phyloP scores from a whole-genome alignment of 257 asterid species.

The Nicotiana tabacum region DNA sequence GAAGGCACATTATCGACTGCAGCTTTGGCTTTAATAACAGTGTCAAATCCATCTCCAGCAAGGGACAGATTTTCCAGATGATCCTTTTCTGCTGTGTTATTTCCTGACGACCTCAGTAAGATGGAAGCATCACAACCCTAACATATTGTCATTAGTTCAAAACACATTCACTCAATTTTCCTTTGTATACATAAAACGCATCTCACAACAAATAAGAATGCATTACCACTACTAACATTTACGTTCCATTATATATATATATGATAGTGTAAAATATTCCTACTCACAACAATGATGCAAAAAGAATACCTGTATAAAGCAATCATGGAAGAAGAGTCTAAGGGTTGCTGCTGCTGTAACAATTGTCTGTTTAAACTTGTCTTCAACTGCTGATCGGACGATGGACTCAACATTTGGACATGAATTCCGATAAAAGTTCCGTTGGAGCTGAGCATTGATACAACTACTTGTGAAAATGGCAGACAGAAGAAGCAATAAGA shows the following conservation, averaged over 20 bases:
- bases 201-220: no score
- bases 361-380: slow-evolving; percentile 58
- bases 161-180: no score
- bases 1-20: slow-evolving; percentile 62
- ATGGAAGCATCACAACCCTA: slow-evolving; percentile 92
- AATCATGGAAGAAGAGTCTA: slow-evolving; percentile 83
- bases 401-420: slow-evolving; percentile 71
- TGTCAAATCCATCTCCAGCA: slow-evolving; percentile 89
- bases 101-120: slow-evolving; percentile 35
- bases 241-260: no score
- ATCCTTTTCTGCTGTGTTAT: slow-evolving; percentile 65
- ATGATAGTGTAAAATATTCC: no score
- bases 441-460: slow-evolving; percentile 28
- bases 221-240: no score
- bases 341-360: slow-evolving; percentile 85
- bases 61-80: slow-evolving; percentile 83
- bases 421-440: slow-evolving; percentile 43
- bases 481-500: slow-evolving; percentile 16
- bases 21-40: slow-evolving; percentile 63
- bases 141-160: background rate
- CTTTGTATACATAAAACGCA: no score
- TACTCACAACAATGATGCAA: background rate
- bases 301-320: slow-evolving; percentile 52
- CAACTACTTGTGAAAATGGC: slow-evolving; percentile 15
- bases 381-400: slow-evolving; percentile 60